A percentile compares a stretch with the other conserved stretches of the same genome.
phyloP scores from a whole-genome alignment of 306 rosid genomes.

The Glycine tomentella region DNA sequence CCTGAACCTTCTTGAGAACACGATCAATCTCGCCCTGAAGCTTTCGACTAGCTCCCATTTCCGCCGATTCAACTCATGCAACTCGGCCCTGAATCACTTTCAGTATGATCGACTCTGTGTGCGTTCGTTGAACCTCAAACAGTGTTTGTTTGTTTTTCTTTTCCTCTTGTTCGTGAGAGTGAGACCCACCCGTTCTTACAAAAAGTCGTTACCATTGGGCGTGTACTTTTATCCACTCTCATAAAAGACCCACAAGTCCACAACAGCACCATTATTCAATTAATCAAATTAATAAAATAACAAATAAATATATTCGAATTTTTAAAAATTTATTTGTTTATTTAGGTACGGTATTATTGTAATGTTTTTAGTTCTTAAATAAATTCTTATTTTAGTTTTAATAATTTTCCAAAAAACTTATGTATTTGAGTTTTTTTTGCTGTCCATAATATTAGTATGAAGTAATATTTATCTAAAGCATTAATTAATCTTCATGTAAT shows the following conservation, averaged over 20 bases:
- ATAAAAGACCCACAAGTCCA: no score
- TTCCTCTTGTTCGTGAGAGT: background rate
- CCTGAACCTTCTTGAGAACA: slow-evolving; percentile 89
- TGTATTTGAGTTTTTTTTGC: no score
- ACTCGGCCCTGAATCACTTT: background rate
- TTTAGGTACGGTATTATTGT: background rate
- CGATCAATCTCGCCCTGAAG: slow-evolving; percentile 96
- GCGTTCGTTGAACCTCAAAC: background rate
- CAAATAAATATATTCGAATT: no score
- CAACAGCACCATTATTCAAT: background rate
- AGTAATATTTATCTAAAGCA: no score
- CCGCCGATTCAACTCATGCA: slow-evolving; percentile 14
- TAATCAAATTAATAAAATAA: no score
- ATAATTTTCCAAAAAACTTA: no score
- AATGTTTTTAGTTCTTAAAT: no score
- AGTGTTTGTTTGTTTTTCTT: background rate
- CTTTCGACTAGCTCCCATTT: slow-evolving; percentile 91
- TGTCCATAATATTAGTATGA: no score
- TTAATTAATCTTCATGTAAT: no score
- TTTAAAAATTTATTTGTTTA: background rate
- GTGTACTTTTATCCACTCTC: background rate
- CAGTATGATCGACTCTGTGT: background rate
- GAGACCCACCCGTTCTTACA: background rate
- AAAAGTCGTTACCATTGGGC: background rate
- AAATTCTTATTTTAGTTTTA: no score